Evolutionary conservation across 1,139 yeast species (phyloP), one percentile per base, ranked within the genome.

Genomic region (Casaregolazyma suthepensis): DNA sequence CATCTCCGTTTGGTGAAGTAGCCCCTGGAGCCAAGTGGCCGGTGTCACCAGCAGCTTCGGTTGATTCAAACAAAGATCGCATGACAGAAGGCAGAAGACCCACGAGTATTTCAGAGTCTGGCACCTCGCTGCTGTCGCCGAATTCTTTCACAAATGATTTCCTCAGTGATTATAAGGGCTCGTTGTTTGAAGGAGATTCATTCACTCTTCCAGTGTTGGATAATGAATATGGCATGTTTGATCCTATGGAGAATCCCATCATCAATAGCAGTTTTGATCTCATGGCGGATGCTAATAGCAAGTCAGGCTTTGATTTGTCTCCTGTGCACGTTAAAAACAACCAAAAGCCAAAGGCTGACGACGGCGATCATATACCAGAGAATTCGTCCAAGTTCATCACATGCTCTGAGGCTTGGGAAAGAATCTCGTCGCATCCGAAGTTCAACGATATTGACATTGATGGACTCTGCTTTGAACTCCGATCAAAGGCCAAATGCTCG

Each of bases 341-440:
- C 7, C 38, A 40, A 43, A 26, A 18, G 18, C 31, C 48, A 10
- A 57, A 54, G 15, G 67, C 63, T 20, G 70, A 66, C 9, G 72
- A 65, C 26, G 71, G 66, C 13, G 74, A 66, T 45, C 58, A 61
- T 2, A 64, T 61, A 37, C 66, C 65, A 3, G 64, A 67, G 3
- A 62, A 63, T 23, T 50, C 57, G 3, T 73, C 69, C 48, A 74
- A 69, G 63, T 66, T 75, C 61, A 69, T 88, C 71, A 79, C 81
- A 64, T 93, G 99, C 69, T 82, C 95, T 0, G 97, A 90, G 63
- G 86, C 91, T 20, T 93, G 99, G 99, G 98, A 91, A 68, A 80
- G 98, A 65, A 87, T 93, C 43, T 87, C 96, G 2, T 74, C 95
- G 15, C 97, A 93, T 75, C 98, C 99, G 38, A 83, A 86, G 67